Conservation (phyloP, 441 rosid genomes). For the Populus hybrid region DNA sequence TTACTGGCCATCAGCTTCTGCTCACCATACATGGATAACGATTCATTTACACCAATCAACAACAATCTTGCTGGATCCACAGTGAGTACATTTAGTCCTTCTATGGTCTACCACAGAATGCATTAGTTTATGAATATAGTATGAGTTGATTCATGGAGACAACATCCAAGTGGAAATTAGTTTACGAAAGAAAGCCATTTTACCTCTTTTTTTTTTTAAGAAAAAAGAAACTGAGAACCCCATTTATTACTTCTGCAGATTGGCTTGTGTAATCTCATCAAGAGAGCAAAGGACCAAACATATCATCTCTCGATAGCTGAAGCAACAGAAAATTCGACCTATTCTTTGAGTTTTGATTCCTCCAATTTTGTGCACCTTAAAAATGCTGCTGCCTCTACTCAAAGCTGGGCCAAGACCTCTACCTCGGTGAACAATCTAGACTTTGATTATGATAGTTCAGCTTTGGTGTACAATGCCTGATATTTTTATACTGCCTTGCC, state of each 20-base stretch:
- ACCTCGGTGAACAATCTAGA: conserved; percentile 35
- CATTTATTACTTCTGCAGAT: conserved; percentile 44
- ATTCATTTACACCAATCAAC: conserved; percentile 54
- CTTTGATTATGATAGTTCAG: conserved; percentile 6
- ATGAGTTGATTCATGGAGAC: background rate
- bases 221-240: no score
- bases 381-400: conserved; percentile 48
- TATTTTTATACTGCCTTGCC: background rate
- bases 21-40: conserved; percentile 45
- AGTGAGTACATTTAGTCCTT: conserved; percentile 33
- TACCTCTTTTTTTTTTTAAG: no score
- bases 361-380: conserved; percentile 60
- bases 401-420: conserved; percentile 63
- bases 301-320: conserved; percentile 86
- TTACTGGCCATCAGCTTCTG: conserved; percentile 88
- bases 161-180: background rate
- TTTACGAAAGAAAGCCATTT: background rate
- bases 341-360: conserved; percentile 47
- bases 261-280: conserved; percentile 81
- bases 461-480: conserved; percentile 13
- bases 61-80: conserved; percentile 68
- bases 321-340: conserved; percentile 79
- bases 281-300: conserved; percentile 63
- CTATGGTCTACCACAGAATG: conserved; percentile 3
- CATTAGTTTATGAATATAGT: conserved; percentile 13